phyloP scores from a whole-genome alignment of 1,284 basidiomycete species.

The Gymnopus androsaceus region DNA sequence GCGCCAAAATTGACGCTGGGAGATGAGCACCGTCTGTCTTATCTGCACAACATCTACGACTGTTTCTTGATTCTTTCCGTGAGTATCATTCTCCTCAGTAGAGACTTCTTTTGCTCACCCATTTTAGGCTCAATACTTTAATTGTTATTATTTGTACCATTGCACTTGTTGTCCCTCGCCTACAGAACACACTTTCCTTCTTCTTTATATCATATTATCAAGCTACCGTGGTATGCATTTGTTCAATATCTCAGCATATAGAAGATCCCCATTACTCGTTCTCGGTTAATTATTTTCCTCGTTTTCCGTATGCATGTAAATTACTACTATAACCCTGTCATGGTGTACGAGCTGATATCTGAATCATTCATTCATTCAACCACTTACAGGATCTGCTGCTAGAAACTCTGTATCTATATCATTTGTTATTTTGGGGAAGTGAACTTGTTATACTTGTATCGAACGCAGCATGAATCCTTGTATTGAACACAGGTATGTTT shows the following conservation, averaged over 20 bases:
- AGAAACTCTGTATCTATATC: too few species aligned
- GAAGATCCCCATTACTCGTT: neutral
- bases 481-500: too few species aligned
- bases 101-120: neutral
- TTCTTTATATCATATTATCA: neutral
- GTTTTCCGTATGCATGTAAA: too few species aligned
- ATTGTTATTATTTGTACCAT: neutral
- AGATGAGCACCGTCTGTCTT: neutral
- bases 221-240: neutral
- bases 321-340: too few species aligned
- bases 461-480: too few species aligned
- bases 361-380: too few species aligned
- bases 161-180: too few species aligned
- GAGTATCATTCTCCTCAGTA: neutral
- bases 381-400: too few species aligned
- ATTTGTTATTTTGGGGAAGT: too few species aligned
- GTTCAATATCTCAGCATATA: neutral
- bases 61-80: neutral
- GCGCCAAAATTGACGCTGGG: constrained; percentile 43
- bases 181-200: neutral
- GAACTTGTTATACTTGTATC: too few species aligned
- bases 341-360: too few species aligned
- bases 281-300: too few species aligned
- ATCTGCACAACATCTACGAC: neutral
- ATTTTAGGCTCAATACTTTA: neutral